Base-by-base conservation (phyloP, 768 basidiomycete species). In the Russula virescens region DNA sequence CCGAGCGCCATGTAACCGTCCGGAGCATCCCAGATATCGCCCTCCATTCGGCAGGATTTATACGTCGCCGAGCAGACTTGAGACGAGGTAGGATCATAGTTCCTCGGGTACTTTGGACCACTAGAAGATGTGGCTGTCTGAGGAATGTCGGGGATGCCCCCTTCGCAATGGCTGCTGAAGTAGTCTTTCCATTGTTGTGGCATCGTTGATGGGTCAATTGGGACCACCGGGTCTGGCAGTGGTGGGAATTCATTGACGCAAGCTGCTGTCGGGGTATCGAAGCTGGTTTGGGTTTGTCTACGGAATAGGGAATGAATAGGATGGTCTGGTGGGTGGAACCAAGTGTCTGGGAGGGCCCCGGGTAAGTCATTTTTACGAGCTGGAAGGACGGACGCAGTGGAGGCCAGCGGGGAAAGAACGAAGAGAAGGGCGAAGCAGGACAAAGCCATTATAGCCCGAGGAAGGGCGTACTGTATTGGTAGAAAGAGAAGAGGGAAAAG, bases 11-110 rank as follows among this genome's bases (percentile, higher is more conserved):
- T 75, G 56, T 79, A 74, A 9, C 89, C 88, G 34, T 79, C 72
- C 0, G 94, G 93, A 0, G 87, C 89, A 63, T 94, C 83, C 83
- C 86, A 88, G 53, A 91, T 69, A 66, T 91, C 89, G 13, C 80
- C 84, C 5, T 78, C 66, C 46, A 76, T 79, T 55, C 70, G 71
- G 59, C 74, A 64, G 14, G 16, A 13, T 69, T 85, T 81, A 75
- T 83, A 86, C 0, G 87, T 88, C 25, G 87, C 79, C 2, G 91
- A 92, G 75, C 93, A 96, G 64, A 96, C 80, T 8, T 77, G 66
- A 9, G 79, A 71, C 66, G 83, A 75, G 48, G 65, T 69, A 35
- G 81, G 78, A 65, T 82, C 73, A 50, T 69, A 66, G 18, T 75
- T 75, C 3, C 68, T 9, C 10, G 77, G 74, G 64, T 82, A 82